Evolutionary conservation across 768 basidiomycete species (phyloP).

Genomic region (Kwoniella europaea): DNA sequence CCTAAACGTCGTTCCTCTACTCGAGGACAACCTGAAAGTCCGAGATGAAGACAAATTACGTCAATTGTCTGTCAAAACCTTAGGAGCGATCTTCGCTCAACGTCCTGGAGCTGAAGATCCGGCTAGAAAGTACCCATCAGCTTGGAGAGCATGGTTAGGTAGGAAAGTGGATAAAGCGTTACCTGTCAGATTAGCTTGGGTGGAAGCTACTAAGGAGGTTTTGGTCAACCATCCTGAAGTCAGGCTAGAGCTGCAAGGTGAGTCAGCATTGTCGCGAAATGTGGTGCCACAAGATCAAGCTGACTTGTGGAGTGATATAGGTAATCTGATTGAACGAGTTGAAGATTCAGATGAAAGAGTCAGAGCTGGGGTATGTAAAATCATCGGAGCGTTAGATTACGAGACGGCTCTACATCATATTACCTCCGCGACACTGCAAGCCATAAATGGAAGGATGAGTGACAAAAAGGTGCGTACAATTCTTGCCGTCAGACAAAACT

Average conservation of each 20-base stretch:
- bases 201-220: conserved; percentile 71
- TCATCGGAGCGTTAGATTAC: conserved; percentile 84
- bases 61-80: conserved; percentile 77
- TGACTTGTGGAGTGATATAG: conserved; percentile 15
- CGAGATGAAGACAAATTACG: conserved; percentile 75
- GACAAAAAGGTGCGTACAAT: conserved; percentile 77
- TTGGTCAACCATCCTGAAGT: conserved; percentile 71
- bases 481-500: not conserved
- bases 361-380: conserved; percentile 78
- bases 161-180: conserved; percentile 77
- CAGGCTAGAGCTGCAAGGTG: conserved; percentile 74
- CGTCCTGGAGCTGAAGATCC: conserved; percentile 64
- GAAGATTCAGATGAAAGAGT: conserved; percentile 90
- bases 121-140: conserved; percentile 75
- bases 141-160: conserved; percentile 83
- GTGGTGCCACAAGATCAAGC: not conserved
- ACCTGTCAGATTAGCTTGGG: conserved; percentile 74
- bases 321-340: conserved; percentile 68
- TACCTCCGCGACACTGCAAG: conserved; percentile 66
- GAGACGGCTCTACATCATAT: conserved; percentile 87
- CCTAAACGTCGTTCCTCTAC: conserved; percentile 87
- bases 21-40: conserved; percentile 81
- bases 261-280: conserved; percentile 2
- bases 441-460: conserved; percentile 71
- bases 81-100: conserved; percentile 84